A percentile compares a stretch with the other conserved stretches of the same genome.
phyloP scores from a whole-genome alignment of 805 yeast genomes.

The Metschnikowia continentalis region DNA sequence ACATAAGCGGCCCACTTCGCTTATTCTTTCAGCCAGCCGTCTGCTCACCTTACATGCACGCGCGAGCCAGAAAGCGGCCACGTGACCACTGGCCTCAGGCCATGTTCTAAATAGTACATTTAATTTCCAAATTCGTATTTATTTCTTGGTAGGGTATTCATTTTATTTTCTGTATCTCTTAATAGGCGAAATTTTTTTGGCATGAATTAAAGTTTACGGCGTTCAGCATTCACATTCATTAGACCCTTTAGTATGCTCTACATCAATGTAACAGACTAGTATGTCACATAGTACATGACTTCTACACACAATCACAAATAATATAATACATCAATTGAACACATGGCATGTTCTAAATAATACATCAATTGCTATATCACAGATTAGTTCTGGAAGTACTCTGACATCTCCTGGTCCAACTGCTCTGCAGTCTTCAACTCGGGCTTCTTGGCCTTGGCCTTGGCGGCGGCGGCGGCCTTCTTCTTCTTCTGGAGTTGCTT shows the following conservation, averaged over 20 bases:
- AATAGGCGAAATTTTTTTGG: no score
- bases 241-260: no score
- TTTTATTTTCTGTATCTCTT: no score
- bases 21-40: not conserved
- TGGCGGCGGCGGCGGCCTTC: constrained; percentile 22
- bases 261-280: no score
- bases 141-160: no score
- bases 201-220: no score
- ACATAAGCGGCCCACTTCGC: constrained; percentile 1
- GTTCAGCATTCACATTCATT: no score
- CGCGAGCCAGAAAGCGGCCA: not conserved
- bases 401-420: constrained; percentile 97
- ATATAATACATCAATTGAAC: no score
- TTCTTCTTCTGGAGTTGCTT: constrained; percentile 31
- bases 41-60: not conserved
- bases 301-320: no score
- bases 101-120: not conserved
- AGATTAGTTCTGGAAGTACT: constrained; percentile 60
- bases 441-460: constrained; percentile 36
- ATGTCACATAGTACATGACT: no score
- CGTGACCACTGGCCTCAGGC: not conserved
- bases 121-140: no score
- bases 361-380: not conserved
- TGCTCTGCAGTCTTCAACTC: constrained; percentile 79
- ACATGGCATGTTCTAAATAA: not conserved